Evolutionary conservation across 148 eudicot species (phyloP).

Genomic region (Tetragonia tetragonoides): DNA sequence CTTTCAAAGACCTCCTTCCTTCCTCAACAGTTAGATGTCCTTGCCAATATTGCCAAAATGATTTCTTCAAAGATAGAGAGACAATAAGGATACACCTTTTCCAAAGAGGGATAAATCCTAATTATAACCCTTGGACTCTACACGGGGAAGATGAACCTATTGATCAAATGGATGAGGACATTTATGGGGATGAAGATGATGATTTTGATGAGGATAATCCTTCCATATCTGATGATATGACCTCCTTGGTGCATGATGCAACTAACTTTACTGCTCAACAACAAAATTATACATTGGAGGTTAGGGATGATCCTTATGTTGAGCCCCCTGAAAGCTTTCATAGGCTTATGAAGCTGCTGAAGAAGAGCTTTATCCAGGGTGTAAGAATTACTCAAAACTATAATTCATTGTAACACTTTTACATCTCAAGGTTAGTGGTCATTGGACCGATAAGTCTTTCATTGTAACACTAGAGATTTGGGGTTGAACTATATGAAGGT

Average conservation of each 20-base stretch:
- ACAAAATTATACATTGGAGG: too few relatives aligned
- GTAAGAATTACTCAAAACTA: not conserved
- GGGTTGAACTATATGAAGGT: not conserved
- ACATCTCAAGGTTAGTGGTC: not conserved
- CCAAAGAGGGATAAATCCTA: not conserved
- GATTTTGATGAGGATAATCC: not conserved
- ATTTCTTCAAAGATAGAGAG: not conserved
- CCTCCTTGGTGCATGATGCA: not conserved
- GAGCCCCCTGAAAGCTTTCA: not conserved
- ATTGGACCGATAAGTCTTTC: not conserved
- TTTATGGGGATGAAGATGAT: not conserved
- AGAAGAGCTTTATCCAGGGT: not conserved
- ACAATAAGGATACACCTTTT: not conserved
- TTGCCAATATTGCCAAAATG: not conserved
- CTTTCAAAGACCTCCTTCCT: not conserved
- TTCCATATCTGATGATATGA: not conserved
- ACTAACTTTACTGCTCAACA: not conserved
- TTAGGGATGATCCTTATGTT: not conserved
- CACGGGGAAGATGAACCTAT: not conserved
- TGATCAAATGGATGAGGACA: not conserved
- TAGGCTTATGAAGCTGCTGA: constrained; percentile 2
- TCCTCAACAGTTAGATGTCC: not conserved
- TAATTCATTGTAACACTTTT: not conserved
- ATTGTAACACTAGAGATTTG: not conserved
- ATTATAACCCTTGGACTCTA: not conserved